Evolutionary conservation across 441 rosid genomes (phyloP).

Genomic region (Euphorbia celastroides): DNA sequence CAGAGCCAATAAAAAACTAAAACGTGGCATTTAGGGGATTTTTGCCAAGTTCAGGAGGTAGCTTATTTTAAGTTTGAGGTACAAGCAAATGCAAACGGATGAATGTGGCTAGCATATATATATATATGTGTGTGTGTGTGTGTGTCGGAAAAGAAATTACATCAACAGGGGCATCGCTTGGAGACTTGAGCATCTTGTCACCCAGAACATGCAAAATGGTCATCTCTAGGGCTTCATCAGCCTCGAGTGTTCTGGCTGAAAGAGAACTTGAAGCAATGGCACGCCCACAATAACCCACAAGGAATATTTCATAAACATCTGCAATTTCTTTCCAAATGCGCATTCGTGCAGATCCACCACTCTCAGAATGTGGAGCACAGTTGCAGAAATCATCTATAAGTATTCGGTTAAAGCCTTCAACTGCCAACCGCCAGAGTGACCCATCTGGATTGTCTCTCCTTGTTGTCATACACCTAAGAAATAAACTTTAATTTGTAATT

Average conservation of each 20-base stretch:
- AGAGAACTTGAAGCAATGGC: slow-evolving; percentile 81
- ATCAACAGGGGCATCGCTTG: slow-evolving; percentile 76
- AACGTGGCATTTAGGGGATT: too few species aligned
- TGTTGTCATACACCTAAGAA: slow-evolving; percentile 80
- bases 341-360: slow-evolving; percentile 57
- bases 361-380: slow-evolving; percentile 28
- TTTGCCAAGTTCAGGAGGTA: too few species aligned
- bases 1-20: too few species aligned
- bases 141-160: slow-evolving; percentile 33
- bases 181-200: slow-evolving; percentile 67
- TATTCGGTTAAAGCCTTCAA: slow-evolving; percentile 81
- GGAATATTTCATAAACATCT: slow-evolving; percentile 93
- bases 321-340: slow-evolving; percentile 97
- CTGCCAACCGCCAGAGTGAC: slow-evolving; percentile 89
- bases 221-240: slow-evolving; percentile 92
- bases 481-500: slow-evolving; percentile 21
- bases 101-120: too few species aligned
- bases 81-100: background rate
- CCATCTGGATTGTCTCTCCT: slow-evolving; percentile 97
- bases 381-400: slow-evolving; percentile 62
- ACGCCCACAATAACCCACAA: slow-evolving; percentile 92
- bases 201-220: slow-evolving; percentile 67
- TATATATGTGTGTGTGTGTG: background rate
- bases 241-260: slow-evolving; percentile 44
- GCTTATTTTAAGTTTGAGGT: too few species aligned